phyloP scores from a whole-genome alignment of 108 stramenopile species.

The Asterionellopsis glacialis region DNA sequence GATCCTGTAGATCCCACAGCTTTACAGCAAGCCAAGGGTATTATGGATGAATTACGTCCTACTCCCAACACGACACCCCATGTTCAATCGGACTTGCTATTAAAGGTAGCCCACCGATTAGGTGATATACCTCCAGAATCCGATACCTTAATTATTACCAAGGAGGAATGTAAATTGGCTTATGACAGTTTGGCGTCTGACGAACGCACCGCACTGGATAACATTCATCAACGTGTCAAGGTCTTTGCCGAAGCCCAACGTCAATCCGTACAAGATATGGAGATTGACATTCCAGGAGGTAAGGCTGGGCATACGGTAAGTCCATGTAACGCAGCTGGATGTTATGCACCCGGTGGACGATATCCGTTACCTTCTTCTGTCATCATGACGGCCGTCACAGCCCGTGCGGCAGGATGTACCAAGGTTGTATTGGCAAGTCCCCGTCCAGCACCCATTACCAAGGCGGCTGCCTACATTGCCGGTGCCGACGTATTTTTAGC shows the following conservation, averaged over 20 bases:
- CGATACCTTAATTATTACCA: slow-evolving; percentile 36
- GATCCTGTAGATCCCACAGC: slow-evolving; percentile 86
- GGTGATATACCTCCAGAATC: slow-evolving; percentile 56
- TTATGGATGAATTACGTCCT: slow-evolving; percentile 54
- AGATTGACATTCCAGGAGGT: slow-evolving; percentile 93
- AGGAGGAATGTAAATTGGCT: slow-evolving; percentile 53
- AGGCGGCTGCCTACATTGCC: slow-evolving; percentile 88
- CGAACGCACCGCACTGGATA: slow-evolving; percentile 62
- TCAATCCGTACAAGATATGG: slow-evolving; percentile 72
- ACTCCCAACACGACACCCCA: slow-evolving; percentile 7
- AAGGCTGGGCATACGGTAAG: slow-evolving; percentile 94
- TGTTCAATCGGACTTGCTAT: slow-evolving; percentile 32
- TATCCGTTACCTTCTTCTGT: slow-evolving; percentile 98
- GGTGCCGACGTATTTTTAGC: slow-evolving; percentile 86
- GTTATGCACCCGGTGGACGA: slow-evolving; percentile 98
- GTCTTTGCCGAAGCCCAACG: slow-evolving; percentile 91
- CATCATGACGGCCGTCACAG: slow-evolving; percentile 97
- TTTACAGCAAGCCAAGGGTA: slow-evolving; percentile 73
- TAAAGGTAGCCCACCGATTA: slow-evolving; percentile 60
- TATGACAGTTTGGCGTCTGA: slow-evolving; percentile 51
- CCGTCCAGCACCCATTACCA: slow-evolving; percentile 85
- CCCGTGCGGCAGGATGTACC: slow-evolving; percentile 92
- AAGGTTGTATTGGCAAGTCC: slow-evolving; percentile 91
- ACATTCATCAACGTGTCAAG: slow-evolving; percentile 79
- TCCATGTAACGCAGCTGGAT: slow-evolving; percentile 93